Evolutionary conservation across 2,329 filamentous ascomycete species (phyloP), one percentile per base, ranked within the genome.

Genomic region (Paecilomyces dactylethromorphus): DNA sequence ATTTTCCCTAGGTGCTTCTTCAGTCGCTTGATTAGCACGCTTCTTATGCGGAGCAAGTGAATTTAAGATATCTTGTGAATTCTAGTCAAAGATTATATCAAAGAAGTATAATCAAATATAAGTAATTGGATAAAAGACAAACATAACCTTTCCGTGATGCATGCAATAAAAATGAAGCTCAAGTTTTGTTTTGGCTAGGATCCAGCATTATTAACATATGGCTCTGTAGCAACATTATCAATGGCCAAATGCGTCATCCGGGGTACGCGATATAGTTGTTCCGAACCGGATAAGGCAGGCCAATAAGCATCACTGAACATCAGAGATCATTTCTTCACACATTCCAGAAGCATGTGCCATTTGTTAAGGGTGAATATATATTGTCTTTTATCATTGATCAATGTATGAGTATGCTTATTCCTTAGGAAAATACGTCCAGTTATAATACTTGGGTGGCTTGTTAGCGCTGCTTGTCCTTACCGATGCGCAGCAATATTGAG

Each of bases 221-320:
- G 13, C n/a, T 39, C 13, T 39, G 35, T 39, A 39, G 35, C 35
- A n/a, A 18, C 39, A 45, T 18, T 45, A n/a, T 45, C 39, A 45
- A 45, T 45, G 39, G 39, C 39, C 39, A 45, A 45, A 45, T 45
- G 39, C 39, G 39, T 45, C 39, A 45, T 45, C 39, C 39, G 15
- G 5, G 39, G n/a, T 45, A 18, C 39, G 39, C 39, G 18, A 10
- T 10, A 58, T 22, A 2, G 10, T 56, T 58, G 15, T 56, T 58
- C 52, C 54, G 53, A 7, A 11, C 54, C 51, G 39, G 2, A 53
- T 58, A 53, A 58, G 55, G 54, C 53, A 11, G 53, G n/a, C 6
- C 39, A 45, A 45, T 45, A n/a, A 45, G 15, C 39, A 18, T 45
- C 6, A 10, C 15, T 6, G 15, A 18, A 18, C 18, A 7, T 8